Conservation (phyloP, 208 protist species). For the Acanthamoeba royreba region DNA sequence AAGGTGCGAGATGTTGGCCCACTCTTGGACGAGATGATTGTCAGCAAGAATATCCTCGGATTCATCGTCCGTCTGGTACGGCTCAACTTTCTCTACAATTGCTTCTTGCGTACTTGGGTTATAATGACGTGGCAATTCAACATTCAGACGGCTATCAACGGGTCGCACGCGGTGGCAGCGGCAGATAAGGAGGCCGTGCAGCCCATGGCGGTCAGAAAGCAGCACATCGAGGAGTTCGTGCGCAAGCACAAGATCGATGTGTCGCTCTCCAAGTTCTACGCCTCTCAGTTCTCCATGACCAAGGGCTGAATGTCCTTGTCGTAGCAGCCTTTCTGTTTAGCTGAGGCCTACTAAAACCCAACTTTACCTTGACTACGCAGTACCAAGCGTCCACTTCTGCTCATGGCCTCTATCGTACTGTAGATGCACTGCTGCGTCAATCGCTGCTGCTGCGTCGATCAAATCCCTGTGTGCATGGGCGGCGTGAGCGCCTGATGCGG, state of each 20-base stretch:
- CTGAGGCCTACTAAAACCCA: too few relatives aligned
- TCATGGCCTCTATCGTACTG: too few relatives aligned
- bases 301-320: too few relatives aligned
- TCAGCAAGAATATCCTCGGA: conserved; percentile 36
- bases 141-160: neutral
- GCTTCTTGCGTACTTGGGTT: neutral
- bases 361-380: too few relatives aligned
- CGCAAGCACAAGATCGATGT: conserved; percentile 40
- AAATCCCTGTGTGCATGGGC: too few relatives aligned
- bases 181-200: neutral
- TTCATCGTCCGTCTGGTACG: neutral
- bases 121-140: neutral
- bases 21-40: conserved; percentile 21
- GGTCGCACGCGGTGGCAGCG: neutral
- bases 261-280: conserved; percentile 38
- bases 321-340: too few relatives aligned
- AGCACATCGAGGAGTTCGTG: conserved; percentile 2
- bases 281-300: conserved; percentile 22
- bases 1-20: conserved; percentile 25
- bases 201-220: neutral
- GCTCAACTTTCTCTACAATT: neutral
- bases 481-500: too few relatives aligned
- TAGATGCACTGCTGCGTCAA: too few relatives aligned
- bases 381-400: too few relatives aligned
- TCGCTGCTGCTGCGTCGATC: too few relatives aligned